These are phyloP conservation scores for Aspergillus eucalypticola DNA, from an alignment of 2,329 filamentous ascomycete species.

Conservation along the genomic window DNA sequence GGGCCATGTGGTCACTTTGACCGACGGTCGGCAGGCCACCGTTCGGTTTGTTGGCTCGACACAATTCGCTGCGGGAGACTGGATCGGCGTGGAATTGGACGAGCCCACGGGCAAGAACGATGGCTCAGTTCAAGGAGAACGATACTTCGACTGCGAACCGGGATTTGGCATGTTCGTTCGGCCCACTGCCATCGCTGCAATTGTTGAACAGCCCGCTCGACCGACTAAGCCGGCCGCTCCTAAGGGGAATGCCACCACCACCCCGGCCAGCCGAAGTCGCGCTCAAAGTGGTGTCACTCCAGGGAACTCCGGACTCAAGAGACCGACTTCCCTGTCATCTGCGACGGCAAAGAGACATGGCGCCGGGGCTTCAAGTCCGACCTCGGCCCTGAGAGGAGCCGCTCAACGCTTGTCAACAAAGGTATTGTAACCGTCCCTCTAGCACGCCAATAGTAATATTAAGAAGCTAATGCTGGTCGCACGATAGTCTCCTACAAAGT, in stretches of 20 bases:
- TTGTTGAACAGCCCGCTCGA: slow-evolving; percentile 41
- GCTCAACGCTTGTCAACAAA: slow-evolving; percentile 39
- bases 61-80: slow-evolving; percentile 76
- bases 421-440: slow-evolving; percentile 27
- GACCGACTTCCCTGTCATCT: slow-evolving; percentile 54
- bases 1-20: slow-evolving; percentile 77
- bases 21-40: slow-evolving; percentile 72
- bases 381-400: slow-evolving; percentile 60
- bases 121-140: slow-evolving; percentile 80
- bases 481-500: slow-evolving; percentile 71
- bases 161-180: slow-evolving; percentile 84
- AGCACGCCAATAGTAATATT: neutral
- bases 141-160: slow-evolving; percentile 79
- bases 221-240: slow-evolving; percentile 40
- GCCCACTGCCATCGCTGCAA: slow-evolving; percentile 64
- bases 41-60: slow-evolving; percentile 82
- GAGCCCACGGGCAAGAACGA: slow-evolving; percentile 88
- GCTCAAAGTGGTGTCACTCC: slow-evolving; percentile 42
- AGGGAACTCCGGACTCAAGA: slow-evolving; percentile 37
- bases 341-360: slow-evolving; percentile 64
- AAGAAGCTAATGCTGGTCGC: slow-evolving; percentile 7
- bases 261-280: slow-evolving; percentile 37
- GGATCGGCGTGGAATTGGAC: slow-evolving; percentile 87
- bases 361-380: slow-evolving; percentile 71
- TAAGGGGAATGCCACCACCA: slow-evolving; percentile 31